These are phyloP conservation scores for Tolypocladium guangdongense DNA, from an alignment of 2,329 filamentous ascomycete species.

Conservation along the genomic window DNA sequence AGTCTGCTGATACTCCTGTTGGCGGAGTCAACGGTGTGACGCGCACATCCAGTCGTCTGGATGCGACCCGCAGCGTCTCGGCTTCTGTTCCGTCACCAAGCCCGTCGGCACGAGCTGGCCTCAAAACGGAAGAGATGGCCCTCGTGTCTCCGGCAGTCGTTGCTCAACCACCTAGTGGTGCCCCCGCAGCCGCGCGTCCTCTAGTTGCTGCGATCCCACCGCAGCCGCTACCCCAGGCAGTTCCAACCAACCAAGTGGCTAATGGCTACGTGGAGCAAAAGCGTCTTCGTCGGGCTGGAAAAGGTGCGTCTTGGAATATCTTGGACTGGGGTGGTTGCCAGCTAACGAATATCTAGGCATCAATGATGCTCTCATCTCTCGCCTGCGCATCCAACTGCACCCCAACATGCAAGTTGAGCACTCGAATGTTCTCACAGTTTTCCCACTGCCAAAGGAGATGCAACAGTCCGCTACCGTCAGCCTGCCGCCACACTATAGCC, in stretches of 20 bases:
- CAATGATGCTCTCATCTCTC: conserved; percentile 55
- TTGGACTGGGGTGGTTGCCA: not conserved
- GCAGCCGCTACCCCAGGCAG: conserved; percentile 1
- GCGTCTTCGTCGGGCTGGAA: conserved; percentile 27
- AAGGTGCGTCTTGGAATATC: conserved; percentile 21
- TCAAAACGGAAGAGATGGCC: conserved; percentile 25
- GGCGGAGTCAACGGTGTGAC: conserved; percentile 15
- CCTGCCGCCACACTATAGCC: conserved; percentile 55
- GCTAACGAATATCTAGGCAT: conserved; percentile 27
- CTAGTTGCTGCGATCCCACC: not conserved
- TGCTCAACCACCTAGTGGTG: conserved; percentile 8
- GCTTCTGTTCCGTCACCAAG: conserved; percentile 31
- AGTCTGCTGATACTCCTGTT: conserved; percentile 10
- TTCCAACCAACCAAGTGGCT: conserved; percentile 14
- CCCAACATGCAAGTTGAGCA: conserved; percentile 51
- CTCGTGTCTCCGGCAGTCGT: conserved; percentile 14
- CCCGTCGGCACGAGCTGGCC: conserved; percentile 24
- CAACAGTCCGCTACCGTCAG: conserved; percentile 65
- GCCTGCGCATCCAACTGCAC: conserved; percentile 56
- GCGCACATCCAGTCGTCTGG: conserved; percentile 13
- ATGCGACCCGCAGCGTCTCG: conserved; percentile 30
- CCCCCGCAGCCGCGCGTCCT: not conserved
- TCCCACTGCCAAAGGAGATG: conserved; percentile 52
- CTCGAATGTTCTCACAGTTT: conserved; percentile 52
- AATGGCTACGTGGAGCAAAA: conserved; percentile 24